These are phyloP conservation scores for Antonospora locustae DNA, from an alignment of 371 early-diverging fungal genomes.

Conservation along the genomic window DNA sequence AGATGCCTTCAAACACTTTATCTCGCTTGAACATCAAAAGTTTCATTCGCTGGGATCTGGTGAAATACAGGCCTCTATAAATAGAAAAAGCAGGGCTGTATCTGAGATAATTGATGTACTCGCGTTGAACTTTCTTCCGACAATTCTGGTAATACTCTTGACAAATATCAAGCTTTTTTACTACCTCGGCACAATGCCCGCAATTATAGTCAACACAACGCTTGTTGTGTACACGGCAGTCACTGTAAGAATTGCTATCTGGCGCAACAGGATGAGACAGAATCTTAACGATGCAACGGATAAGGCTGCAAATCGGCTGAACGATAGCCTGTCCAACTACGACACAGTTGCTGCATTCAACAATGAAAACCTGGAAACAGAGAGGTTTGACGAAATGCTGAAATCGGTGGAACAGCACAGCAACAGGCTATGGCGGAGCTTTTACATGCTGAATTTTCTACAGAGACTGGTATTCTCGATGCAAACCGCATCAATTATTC, in stretches of 20 bases:
- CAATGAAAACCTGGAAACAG: conserved; percentile 31
- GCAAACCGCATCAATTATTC: conserved; percentile 23
- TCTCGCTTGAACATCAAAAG: conserved; percentile 16
- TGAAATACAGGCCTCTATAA: conserved; percentile 40
- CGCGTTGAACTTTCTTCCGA: conserved; percentile 35
- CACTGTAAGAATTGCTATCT: conserved; percentile 46
- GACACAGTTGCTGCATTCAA: conserved; percentile 40
- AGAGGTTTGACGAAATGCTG: conserved; percentile 31
- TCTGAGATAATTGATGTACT: conserved; percentile 49
- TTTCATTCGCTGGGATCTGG: conserved; percentile 37
- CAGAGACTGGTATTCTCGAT: conserved; percentile 36
- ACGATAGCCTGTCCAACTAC: conserved; percentile 44
- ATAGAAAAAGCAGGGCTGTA: conserved; percentile 44
- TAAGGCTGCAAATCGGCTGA: conserved; percentile 21
- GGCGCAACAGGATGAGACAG: conserved; percentile 43
- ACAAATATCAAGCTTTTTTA: conserved; percentile 4
- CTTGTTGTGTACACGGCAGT: conserved; percentile 24
- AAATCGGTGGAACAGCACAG: conserved; percentile 12
- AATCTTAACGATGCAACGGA: conserved; percentile 34
- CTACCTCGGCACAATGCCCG: conserved; percentile 11
- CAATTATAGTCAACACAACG: conserved; percentile 23
- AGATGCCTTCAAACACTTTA: conserved; percentile 29
- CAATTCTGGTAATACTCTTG: conserved; percentile 9
- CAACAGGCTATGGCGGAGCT: conserved; percentile 21
- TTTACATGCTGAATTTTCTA: conserved; percentile 47